Evolutionary conservation across 1,284 basidiomycete genomes (phyloP), one percentile per base, ranked within the genome.

Genomic region (Ustilago tritici): DNA sequence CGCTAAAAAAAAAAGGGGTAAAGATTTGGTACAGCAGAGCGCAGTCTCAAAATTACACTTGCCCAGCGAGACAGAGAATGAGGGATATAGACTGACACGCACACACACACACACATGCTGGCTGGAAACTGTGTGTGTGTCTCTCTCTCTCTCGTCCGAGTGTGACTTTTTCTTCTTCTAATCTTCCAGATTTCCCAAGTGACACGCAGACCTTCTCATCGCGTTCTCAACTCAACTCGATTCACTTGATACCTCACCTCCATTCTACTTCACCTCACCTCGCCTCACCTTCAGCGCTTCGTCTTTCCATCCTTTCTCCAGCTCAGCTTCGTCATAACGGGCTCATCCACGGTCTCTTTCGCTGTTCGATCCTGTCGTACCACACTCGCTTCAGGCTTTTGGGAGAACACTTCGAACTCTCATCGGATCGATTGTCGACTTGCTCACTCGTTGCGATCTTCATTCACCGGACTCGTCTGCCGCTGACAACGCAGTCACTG

Each of bases 121-220:
- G 43, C 43, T 46, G 43, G 43, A 28, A 28, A 28, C 3, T 28
- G 23, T 28, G 23, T 28, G 23, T 28, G 23, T 28, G 2, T 23
- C 19, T 46, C 19, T 8, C 17, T 46, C 19, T 46, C n/a, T 41
- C 17, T 41, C 12, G 40, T 17, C 17, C 40, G 40, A 41, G 14
- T 41, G 40, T 15, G 40, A 41, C 35, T 31, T 41, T 56, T 56
- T 56, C 41, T 28, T 17, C 41, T 56, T 28, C 19, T 19, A 31
- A 59, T 50, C 35, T 59, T 59, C 46, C 38, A 17, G n/a, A 46
- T 19, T 46, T 23, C 1, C 43, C 43, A 46, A 19, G 17, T 43
- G 43, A 56, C 54, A 56, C 54, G 36, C 54, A 41, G 32, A 31
- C 46, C 23, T 56, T 40, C 35, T 56, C 55, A 56, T 56, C 55